Base-by-base conservation (phyloP, 75 land plant genomes). In the Selaginella moellendorffii region DNA sequence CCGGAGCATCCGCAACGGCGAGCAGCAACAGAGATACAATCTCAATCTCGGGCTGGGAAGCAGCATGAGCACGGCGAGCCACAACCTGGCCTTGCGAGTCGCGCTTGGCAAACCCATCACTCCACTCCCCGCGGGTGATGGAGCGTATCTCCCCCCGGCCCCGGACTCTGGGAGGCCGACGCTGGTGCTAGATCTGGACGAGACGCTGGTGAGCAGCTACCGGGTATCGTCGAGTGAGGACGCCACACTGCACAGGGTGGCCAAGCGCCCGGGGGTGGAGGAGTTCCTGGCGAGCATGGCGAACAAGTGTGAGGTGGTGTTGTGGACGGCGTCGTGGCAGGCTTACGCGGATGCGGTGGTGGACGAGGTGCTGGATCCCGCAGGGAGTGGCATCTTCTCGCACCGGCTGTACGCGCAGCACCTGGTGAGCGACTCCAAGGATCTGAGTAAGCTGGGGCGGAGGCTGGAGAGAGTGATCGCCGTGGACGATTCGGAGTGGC, bases 301-400 rank as follows among this genome's bases (percentile, higher is more conserved):
- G 8, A 53, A 63, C 8, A 65, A 54, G 26, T 84, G 71, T 59
- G 97, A 87, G 64, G 42, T 91, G 21, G 89, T 88, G n/a, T 74
- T 91, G 28, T 91, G 88, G 72, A 91, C 97, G 0, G 97, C 95
- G 20, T 84, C 86, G 59, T 24, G 84, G 54, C 68, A 31, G 62
- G 84, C 77, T 65, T 91, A 91, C 62, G 97, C 97, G 0, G 78
- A 84, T 26, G 69, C 80, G 21, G 78, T 91, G 23, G 68, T 91
- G 21, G 86, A 88, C 53, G 53, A 30, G 63, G 61, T 91, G 1
- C 64, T 91, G 1, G n/a, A n/a, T n/a, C n/a, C n/a, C n/a, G n/a
- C n/a, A n/a, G n/a, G n/a, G n/a, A n/a, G n/a, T n/a, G 84, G 46
- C 46, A 80, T 88, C 2, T 88, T 85, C 0, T 80, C 85, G 1